Evolutionary conservation across 495 filamentous ascomycete species (phyloP).

Genomic region (Melanomma pulvis-pyrius): DNA sequence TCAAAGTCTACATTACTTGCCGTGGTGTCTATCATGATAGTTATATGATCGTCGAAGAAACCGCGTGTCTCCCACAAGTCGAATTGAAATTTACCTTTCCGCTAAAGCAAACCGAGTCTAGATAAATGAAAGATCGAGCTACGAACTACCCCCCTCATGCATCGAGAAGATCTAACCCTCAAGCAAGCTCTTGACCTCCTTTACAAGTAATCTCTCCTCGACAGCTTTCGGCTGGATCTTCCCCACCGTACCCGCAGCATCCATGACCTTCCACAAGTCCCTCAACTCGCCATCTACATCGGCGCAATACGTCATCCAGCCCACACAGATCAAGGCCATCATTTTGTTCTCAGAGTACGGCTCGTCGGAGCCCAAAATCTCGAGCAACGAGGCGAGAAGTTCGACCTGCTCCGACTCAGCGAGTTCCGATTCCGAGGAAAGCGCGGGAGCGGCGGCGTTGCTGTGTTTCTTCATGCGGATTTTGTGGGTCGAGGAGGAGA

Average conservation of each 20-base stretch:
- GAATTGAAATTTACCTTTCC: too few relatives aligned
- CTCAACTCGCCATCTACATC: conserved; percentile 69
- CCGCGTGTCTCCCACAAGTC: too few relatives aligned
- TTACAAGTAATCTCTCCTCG: conserved; percentile 60
- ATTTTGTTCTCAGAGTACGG: conserved; percentile 70
- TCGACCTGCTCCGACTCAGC: conserved; percentile 74
- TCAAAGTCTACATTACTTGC: too few relatives aligned
- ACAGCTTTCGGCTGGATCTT: conserved; percentile 53
- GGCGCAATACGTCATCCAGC: conserved; percentile 70
- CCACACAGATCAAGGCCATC: conserved; percentile 72
- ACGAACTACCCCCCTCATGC: too few relatives aligned
- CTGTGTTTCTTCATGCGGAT: conserved; percentile 59
- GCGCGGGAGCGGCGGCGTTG: conserved; percentile 45
- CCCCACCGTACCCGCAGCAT: conserved; percentile 61
- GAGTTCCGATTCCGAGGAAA: conserved; percentile 47
- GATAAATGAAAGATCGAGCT: too few relatives aligned
- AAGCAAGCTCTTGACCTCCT: conserved; percentile 59
- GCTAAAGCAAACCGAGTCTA: too few relatives aligned
- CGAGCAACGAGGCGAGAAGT: conserved; percentile 72
- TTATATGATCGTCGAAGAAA: too few relatives aligned
- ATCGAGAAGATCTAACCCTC: conserved; percentile 5
- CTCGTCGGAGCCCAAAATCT: conserved; percentile 70
- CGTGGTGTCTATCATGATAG: too few relatives aligned
- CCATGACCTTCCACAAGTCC: conserved; percentile 74
- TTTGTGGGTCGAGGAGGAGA: conserved; percentile 70